Conservation (phyloP, 2,329 filamentous ascomycete species). For the Ophiostoma novo-ulmi region DNA sequence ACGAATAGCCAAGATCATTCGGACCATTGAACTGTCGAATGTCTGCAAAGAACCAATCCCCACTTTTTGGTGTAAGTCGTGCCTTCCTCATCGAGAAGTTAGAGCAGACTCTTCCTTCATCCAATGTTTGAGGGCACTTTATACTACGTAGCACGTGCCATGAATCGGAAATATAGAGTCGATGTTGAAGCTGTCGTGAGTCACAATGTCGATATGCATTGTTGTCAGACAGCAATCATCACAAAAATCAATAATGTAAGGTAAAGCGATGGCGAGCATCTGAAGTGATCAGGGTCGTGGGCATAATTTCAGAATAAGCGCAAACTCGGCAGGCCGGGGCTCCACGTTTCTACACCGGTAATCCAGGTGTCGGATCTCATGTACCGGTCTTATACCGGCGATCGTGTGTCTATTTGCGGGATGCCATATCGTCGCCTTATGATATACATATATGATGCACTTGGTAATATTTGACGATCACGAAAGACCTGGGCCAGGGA, state of each 20-base stretch:
- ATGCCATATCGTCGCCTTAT: neutral
- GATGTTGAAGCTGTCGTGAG: neutral
- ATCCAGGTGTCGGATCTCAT: neutral
- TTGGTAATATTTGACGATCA: neutral
- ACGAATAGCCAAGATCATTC: no score
- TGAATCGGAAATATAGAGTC: no score
- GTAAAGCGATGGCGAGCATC: no score
- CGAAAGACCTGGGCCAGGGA: neutral
- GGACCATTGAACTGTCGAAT: neutral
- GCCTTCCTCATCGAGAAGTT: constrained; percentile 12
- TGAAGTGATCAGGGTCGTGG: no score
- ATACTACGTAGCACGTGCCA: neutral
- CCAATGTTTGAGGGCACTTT: neutral
- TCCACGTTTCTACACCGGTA: neutral
- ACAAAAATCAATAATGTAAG: no score
- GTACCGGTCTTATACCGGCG: no score
- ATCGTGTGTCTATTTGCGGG: neutral
- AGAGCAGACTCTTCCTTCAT: neutral
- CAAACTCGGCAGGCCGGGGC: neutral
- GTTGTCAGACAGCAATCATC: no score
- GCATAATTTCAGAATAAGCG: neutral
- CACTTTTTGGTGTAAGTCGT: constrained; percentile 15
- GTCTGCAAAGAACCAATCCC: neutral
- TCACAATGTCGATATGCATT: neutral
- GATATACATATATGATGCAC: neutral